Evolutionary conservation across 192 early-diverging fungal species (phyloP).

Genomic region (Chytriomyces confervae): DNA sequence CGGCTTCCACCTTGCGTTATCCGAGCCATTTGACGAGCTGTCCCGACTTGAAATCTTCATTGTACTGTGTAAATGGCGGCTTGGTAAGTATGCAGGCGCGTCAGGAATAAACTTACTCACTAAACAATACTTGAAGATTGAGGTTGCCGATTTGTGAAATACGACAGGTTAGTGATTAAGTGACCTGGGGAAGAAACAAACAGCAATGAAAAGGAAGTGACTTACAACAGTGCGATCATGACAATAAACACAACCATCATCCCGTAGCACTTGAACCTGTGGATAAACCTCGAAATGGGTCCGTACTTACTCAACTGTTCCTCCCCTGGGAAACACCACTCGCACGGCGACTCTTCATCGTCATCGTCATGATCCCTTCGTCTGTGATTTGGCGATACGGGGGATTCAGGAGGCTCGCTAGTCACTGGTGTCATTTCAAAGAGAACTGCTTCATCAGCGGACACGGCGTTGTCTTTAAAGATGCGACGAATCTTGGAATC

Average conservation of each 20-base stretch:
- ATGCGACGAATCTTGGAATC: constrained; percentile 52
- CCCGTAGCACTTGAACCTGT: constrained; percentile 16
- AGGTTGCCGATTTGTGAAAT: too few species aligned
- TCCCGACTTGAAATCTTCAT: too few species aligned
- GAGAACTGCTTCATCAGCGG: constrained; percentile 60
- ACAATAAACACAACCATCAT: constrained; percentile 20
- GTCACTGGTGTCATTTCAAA: constrained; percentile 68
- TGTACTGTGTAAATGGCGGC: too few species aligned
- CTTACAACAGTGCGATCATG: constrained; percentile 26
- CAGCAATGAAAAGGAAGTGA: not conserved
- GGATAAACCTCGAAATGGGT: constrained; percentile 1
- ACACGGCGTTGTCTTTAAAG: constrained; percentile 61
- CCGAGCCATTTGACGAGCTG: too few species aligned
- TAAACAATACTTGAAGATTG: too few species aligned
- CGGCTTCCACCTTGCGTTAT: too few species aligned
- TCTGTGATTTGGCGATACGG: not conserved
- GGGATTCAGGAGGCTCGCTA: constrained; percentile 43
- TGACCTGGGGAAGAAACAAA: not conserved
- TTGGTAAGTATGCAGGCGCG: too few species aligned
- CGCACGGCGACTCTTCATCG: constrained; percentile 22
- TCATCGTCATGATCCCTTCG: constrained; percentile 3
- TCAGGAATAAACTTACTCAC: too few species aligned
- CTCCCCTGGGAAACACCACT: constrained; percentile 24
- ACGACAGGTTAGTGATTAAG: too few species aligned
- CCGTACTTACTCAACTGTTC: not conserved